Evolutionary conservation across 83 land plant species (phyloP).

Genomic region (Diphasiastrum complanatum): DNA sequence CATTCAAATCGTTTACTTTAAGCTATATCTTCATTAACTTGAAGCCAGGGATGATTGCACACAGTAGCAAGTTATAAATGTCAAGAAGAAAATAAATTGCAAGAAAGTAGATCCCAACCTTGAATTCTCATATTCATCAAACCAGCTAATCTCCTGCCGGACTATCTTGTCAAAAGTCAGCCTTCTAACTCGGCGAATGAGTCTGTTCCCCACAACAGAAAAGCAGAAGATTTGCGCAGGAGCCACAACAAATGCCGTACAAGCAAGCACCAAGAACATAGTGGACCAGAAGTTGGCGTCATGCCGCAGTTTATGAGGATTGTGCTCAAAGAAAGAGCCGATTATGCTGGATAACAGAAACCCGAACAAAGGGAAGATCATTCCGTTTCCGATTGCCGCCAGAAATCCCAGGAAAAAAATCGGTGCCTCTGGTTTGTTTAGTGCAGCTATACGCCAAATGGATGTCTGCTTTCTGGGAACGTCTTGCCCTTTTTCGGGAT

Average conservation of each 20-base stretch:
- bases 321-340: slow-evolving; percentile 30
- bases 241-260: slow-evolving; percentile 21
- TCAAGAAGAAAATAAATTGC: no score
- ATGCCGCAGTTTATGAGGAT: slow-evolving; percentile 25
- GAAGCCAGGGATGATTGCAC: no score
- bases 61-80: no score
- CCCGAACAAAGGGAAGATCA: slow-evolving; percentile 40
- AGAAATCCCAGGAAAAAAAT: slow-evolving; percentile 37
- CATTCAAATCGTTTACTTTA: no score
- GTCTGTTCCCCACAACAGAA: slow-evolving; percentile 48
- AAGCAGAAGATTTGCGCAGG: slow-evolving; percentile 41
- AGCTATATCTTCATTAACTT: no score
- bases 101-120: no score
- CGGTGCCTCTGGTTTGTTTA: slow-evolving; percentile 49
- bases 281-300: slow-evolving; percentile 58
- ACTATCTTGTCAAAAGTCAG: slow-evolving; percentile 62
- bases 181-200: slow-evolving; percentile 43
- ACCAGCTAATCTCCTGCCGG: slow-evolving; percentile 62
- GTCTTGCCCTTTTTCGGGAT: no score
- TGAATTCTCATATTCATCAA: slow-evolving; percentile 52
- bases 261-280: slow-evolving; percentile 41
- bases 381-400: slow-evolving; percentile 37
- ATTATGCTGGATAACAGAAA: slow-evolving; percentile 40
- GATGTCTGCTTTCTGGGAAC: slow-evolving; percentile 10
- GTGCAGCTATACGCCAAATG: slow-evolving; percentile 36